Conservation (phyloP, 2,329 filamentous ascomycete species). For the Colletotrichum caudatum region DNA sequence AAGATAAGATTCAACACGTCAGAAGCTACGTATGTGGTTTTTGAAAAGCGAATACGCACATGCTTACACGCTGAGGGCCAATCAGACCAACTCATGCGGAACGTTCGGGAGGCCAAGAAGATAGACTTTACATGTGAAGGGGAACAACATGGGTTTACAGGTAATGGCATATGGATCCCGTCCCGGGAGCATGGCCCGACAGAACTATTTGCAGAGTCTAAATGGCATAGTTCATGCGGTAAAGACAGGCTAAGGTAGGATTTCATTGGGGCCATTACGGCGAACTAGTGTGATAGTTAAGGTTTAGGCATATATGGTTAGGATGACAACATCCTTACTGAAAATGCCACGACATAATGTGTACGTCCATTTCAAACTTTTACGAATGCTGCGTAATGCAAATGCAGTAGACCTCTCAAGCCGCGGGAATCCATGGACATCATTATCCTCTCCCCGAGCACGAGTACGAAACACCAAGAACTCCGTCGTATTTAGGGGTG, state of each 20-base stretch:
- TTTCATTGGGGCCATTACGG: neutral
- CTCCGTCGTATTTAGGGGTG: neutral
- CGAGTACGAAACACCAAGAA: slow-evolving; percentile 6
- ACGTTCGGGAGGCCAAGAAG: neutral
- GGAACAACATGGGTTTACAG: neutral
- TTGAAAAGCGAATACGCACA: slow-evolving; percentile 7
- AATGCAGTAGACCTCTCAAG: neutral
- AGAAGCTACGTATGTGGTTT: neutral
- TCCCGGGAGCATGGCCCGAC: slow-evolving; percentile 2
- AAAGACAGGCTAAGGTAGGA: neutral
- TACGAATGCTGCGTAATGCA: neutral
- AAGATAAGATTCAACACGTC: too few relatives aligned
- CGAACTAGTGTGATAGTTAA: slow-evolving; percentile 11
- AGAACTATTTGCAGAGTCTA: slow-evolving; percentile 9
- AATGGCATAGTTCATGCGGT: slow-evolving; percentile 12
- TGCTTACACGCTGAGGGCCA: neutral
- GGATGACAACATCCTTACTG: neutral
- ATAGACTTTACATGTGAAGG: slow-evolving; percentile 22
- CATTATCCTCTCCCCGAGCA: slow-evolving; percentile 5
- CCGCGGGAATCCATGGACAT: neutral
- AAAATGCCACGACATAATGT: neutral
- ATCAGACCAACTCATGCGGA: neutral
- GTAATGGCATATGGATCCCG: neutral
- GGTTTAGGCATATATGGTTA: neutral
- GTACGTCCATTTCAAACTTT: neutral